Evolutionary conservation across 371 early-diverging fungal genomes (phyloP).

Genomic region (Actinomucor elegans): DNA sequence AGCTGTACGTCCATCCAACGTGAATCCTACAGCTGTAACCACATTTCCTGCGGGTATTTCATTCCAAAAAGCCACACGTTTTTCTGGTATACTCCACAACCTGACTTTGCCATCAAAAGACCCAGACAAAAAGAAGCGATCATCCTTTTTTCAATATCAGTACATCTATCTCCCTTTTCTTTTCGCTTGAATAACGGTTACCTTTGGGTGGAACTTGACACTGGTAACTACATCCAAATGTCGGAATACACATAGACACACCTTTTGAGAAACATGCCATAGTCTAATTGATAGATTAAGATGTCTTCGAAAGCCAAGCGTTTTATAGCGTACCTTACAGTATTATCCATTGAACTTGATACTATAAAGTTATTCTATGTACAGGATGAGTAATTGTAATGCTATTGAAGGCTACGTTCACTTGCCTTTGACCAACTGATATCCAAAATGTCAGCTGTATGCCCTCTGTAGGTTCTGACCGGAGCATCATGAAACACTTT

Average conservation of each 20-base stretch:
- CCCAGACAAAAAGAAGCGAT: conserved; percentile 78
- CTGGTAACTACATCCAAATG: conserved; percentile 80
- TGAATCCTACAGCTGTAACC: conserved; percentile 81
- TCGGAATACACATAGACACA: conserved; percentile 76
- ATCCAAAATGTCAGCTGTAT: conserved; percentile 72
- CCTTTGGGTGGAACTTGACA: conserved; percentile 80
- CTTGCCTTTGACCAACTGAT: conserved; percentile 82
- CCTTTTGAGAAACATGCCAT: conserved; percentile 76
- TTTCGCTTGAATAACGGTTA: conserved; percentile 4
- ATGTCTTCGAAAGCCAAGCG: not conserved
- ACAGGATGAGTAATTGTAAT: not conserved
- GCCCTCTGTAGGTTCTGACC: conserved; percentile 67
- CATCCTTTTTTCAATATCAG: conserved; percentile 52
- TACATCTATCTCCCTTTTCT: too few species aligned
- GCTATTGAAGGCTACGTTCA: not conserved
- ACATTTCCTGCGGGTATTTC: conserved; percentile 62
- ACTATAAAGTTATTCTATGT: conserved; percentile 73
- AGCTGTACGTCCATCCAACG: conserved; percentile 63
- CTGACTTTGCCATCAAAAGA: conserved; percentile 81
- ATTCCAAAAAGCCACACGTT: conserved; percentile 75
- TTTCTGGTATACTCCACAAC: conserved; percentile 83
- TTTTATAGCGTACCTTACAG: conserved; percentile 54
- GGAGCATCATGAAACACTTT: conserved; percentile 69
- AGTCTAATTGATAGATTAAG: conserved; percentile 43
- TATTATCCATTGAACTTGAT: conserved; percentile 83